Base-by-base conservation (phyloP, 2,329 filamentous ascomycete species). In the Pseudogymnoascus sp. region DNA sequence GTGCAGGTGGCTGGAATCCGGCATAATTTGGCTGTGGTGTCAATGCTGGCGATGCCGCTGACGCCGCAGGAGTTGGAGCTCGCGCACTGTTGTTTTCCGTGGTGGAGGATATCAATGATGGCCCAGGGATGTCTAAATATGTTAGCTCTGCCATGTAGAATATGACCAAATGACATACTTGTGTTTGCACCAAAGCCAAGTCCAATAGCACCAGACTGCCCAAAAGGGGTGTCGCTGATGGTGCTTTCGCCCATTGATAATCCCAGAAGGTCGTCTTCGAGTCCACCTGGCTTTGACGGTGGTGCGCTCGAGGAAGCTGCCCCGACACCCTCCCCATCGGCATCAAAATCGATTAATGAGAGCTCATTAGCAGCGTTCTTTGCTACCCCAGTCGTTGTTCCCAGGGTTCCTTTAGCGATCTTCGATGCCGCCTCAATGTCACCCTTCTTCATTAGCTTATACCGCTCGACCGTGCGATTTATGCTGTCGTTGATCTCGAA, bases 401-500 rank as follows among this genome's bases (percentile, higher is more conserved):
- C 84, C 59, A 90, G 81, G 12, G 89, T 92, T 29, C 92, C 91
- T 71, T 90, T 87, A 6, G 91, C 91, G 67, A 97, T 89, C 73
- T 86, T 90, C 67, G 88, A 85, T 14, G 94, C 91, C 10, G 80
- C 91, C 68, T 92, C 91, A 49, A 95, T 74, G 71, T 99, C 92
- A 21, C 94, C 94, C 78, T 94, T 95, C 80, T 96, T 99, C 76
- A 97, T 87, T 62, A 97, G 79, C 80, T 91, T 96, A 75, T 97
- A 99, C 67, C 94, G 82, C 76, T 97, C 91, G 62, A 97, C 91
- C 1, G 94, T 99, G 66, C 93, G 86, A 73, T 97, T 91, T 83
- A 99, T 99, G 77, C 92, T 97, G 75, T 99, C 94, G 73, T 99
- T 99, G 72, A 99, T 97, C 73, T 97, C 92, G 62, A 99, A 83